phyloP scores from a whole-genome alignment of 805 yeast species.

The Ogataea methanolica region DNA sequence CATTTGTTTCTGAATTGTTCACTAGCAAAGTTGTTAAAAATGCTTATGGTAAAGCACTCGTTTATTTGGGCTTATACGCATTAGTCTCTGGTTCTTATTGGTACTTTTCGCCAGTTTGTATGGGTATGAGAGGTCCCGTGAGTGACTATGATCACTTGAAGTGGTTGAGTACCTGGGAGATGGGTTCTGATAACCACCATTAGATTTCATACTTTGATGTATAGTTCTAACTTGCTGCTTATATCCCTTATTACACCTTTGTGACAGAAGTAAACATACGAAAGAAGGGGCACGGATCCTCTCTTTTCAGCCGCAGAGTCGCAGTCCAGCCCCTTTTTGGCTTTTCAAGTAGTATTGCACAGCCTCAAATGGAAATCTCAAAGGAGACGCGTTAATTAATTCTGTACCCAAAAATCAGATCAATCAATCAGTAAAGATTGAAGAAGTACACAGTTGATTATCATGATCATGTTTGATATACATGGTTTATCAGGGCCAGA shows the following conservation, averaged over 20 bases:
- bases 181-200: slow-evolving; percentile 3
- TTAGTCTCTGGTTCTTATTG: slow-evolving; percentile 50
- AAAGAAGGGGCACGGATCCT: no score
- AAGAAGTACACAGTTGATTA: no score
- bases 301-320: not conserved
- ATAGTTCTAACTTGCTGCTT: no score
- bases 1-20: slow-evolving; percentile 48
- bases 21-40: slow-evolving; percentile 28
- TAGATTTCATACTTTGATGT: not conserved
- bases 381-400: no score
- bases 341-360: no score
- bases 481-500: no score
- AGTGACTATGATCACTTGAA: slow-evolving; percentile 38
- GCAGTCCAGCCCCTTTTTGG: not conserved
- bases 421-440: no score
- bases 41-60: slow-evolving; percentile 18
- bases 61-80: slow-evolving; percentile 39
- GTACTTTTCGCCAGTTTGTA: slow-evolving; percentile 56
- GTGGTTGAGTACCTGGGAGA: slow-evolving; percentile 33
- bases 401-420: no score
- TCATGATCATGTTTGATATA: no score
- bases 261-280: not conserved
- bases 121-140: slow-evolving; percentile 58
- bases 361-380: no score
- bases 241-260: not conserved